Conservation (phyloP, 2,329 filamentous ascomycete genomes). For the Hypoxylon sp. region DNA sequence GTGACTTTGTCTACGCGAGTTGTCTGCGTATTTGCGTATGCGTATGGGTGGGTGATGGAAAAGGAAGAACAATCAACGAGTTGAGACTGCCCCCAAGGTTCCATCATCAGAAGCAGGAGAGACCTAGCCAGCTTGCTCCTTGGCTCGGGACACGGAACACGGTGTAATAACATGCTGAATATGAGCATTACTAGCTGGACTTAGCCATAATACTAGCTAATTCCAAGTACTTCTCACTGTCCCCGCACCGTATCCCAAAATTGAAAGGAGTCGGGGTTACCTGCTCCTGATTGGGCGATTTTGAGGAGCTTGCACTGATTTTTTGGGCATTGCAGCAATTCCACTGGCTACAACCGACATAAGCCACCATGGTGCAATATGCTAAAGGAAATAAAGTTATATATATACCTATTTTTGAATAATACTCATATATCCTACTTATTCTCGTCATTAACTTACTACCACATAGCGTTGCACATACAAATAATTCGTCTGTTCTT, state of each 20-base stretch:
- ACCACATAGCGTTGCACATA: background rate
- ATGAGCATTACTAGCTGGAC: slow-evolving; percentile 17
- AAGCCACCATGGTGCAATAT: background rate
- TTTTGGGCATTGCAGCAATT: slow-evolving; percentile 1
- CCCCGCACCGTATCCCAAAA: slow-evolving; percentile 30
- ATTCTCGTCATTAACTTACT: background rate
- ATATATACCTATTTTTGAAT: background rate
- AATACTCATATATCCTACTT: background rate
- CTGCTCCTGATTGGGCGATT: slow-evolving; percentile 20
- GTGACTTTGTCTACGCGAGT: slow-evolving; percentile 21
- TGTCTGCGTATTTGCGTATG: slow-evolving; percentile 13
- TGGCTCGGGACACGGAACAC: slow-evolving; percentile 3
- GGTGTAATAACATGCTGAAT: slow-evolving; percentile 15
- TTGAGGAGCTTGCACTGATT: slow-evolving; percentile 17
- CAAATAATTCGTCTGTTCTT: background rate
- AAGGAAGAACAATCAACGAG: slow-evolving; percentile 29
- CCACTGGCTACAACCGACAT: background rate
- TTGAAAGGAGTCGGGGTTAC: slow-evolving; percentile 24
- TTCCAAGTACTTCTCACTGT: slow-evolving; percentile 19
- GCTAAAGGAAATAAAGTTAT: background rate
- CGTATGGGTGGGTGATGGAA: slow-evolving; percentile 10
- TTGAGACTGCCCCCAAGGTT: slow-evolving; percentile 24
- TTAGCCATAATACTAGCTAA: slow-evolving; percentile 13
- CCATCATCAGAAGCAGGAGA: slow-evolving; percentile 31
- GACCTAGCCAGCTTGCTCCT: slow-evolving; percentile 31